Evolutionary conservation across 495 filamentous ascomycete species (phyloP), one percentile per base, ranked within the genome.

Genomic region (Neurospora sp.): DNA sequence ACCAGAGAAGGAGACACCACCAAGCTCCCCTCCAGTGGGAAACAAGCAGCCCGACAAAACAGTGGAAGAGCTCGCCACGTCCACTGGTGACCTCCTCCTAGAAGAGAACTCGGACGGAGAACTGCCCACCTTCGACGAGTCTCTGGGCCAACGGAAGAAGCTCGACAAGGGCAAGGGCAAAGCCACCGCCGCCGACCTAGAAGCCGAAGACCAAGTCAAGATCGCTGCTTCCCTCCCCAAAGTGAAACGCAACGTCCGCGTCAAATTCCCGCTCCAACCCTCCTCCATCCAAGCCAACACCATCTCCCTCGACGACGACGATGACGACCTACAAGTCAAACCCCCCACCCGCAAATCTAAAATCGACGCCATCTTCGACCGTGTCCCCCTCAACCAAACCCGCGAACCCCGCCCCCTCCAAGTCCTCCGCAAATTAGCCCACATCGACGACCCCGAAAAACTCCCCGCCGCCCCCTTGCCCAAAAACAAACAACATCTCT

Each of bases 341-440:
- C 74, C 77, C 40, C 72, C 45, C 4, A 39, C 78, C 9, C 78
- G 72, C 73, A 83, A 81, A 68, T 79, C 75, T 73, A 84, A 77
- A 73, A 78, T 85, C 73, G 87, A 83, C 75, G 80, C 88, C 70
- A 86, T 92, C 37, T 95, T 97, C 75, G 89, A 94, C 75, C 88
- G 89, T 27, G 77, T 94, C 9, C 90, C 90, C 0, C 78, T 84
- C 4, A 85, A 83, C 68, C 85, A 86, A 71, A 75, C 83, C 39
- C 84, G 88, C 39, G 90, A 94, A 77, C 84, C 90, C 3, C 80
- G 82, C n/a, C 86, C 91, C 8, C 85, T 96, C 75, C 86, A 89
- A 53, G 86, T 84, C 22, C 84, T 96, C 16, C 90, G 91, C 70
- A 87, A 88, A 68, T 85, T 97, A 35, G 93, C 94, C 8, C 90